Conservation (phyloP, 1,284 basidiomycete species). For the Cryptococcus jaspeensis region DNA sequence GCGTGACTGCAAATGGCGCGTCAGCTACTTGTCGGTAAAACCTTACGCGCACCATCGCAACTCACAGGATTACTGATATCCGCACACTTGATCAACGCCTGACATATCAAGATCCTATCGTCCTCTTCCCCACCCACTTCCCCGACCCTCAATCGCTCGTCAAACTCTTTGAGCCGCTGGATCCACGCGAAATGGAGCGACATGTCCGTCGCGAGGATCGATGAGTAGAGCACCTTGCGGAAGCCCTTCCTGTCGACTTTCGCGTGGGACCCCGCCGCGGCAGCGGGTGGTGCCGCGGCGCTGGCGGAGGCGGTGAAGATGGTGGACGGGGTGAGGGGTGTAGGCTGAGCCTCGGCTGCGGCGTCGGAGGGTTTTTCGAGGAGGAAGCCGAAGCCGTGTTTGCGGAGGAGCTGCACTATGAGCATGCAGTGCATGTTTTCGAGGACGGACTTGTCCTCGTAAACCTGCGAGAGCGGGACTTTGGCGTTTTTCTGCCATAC, state of each 20-base stretch:
- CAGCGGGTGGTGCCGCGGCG: not conserved
- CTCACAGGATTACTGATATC: conserved; percentile 94
- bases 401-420: conserved; percentile 74
- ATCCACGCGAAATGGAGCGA: conserved; percentile 83
- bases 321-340: not conserved
- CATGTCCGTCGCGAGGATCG: conserved; percentile 92
- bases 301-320: not conserved
- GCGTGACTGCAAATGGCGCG: conserved; percentile 65
- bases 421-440: conserved; percentile 91
- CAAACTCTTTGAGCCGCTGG: conserved; percentile 59
- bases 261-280: conserved; percentile 26
- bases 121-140: conserved; percentile 38
- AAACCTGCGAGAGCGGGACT: conserved; percentile 80
- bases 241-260: conserved; percentile 57
- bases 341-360: not conserved
- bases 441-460: conserved; percentile 81
- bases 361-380: conserved; percentile 26
- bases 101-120: conserved; percentile 73
- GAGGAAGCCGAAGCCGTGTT: conserved; percentile 65
- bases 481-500: conserved; percentile 77
- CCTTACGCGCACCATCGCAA: too few species aligned
- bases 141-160: conserved; percentile 29
- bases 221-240: conserved; percentile 70
- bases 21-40: too few species aligned
- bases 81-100: conserved; percentile 89